A percentile compares a stretch with the other conserved stretches of the same genome.
These are phyloP conservation scores for Leccinum broughii DNA, from an alignment of 768 basidiomycete genomes.

Conservation along the genomic window DNA sequence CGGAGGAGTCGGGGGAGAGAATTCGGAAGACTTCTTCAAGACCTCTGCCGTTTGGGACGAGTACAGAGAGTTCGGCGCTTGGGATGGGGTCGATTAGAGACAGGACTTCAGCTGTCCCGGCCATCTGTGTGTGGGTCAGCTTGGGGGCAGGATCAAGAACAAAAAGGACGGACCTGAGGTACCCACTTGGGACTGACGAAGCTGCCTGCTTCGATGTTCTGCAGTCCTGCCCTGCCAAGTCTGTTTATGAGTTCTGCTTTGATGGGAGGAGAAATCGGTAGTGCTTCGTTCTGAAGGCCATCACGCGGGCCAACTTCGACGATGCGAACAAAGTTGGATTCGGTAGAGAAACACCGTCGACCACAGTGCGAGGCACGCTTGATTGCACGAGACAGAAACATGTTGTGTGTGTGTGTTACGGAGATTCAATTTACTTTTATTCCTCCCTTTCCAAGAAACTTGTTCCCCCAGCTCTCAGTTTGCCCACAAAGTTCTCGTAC, in stretches of 20 bases:
- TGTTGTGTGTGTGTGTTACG: background rate
- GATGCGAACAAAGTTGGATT: slow-evolving; percentile 42
- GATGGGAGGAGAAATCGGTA: slow-evolving; percentile 64
- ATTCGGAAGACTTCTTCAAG: slow-evolving; percentile 66
- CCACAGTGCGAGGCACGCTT: background rate
- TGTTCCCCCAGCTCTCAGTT: slow-evolving; percentile 57
- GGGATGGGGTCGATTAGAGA: slow-evolving; percentile 51
- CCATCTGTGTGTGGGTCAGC: slow-evolving; percentile 59
- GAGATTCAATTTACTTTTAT: slow-evolving; percentile 2
- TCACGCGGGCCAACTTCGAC: slow-evolving; percentile 92
- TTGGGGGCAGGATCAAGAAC: background rate
- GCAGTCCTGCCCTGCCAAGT: slow-evolving; percentile 65
- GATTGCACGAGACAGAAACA: slow-evolving; percentile 13
- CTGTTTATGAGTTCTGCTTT: slow-evolving; percentile 82
- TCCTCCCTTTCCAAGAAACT: slow-evolving; percentile 56
- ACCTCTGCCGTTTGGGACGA: slow-evolving; percentile 79
- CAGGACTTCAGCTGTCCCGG: slow-evolving; percentile 77
- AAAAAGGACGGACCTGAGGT: slow-evolving; percentile 59
- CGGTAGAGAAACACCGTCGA: slow-evolving; percentile 6
- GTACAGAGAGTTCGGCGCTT: slow-evolving; percentile 71
- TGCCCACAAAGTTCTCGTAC: slow-evolving; percentile 67
- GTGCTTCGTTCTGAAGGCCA: slow-evolving; percentile 88
- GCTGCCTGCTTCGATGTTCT: slow-evolving; percentile 79
- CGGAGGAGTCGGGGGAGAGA: slow-evolving; percentile 39
- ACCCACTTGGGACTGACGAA: slow-evolving; percentile 95